Evolutionary conservation across 441 rosid species (phyloP), one percentile per base, ranked within the genome.

Genomic region (Erysimum pusillum): DNA sequence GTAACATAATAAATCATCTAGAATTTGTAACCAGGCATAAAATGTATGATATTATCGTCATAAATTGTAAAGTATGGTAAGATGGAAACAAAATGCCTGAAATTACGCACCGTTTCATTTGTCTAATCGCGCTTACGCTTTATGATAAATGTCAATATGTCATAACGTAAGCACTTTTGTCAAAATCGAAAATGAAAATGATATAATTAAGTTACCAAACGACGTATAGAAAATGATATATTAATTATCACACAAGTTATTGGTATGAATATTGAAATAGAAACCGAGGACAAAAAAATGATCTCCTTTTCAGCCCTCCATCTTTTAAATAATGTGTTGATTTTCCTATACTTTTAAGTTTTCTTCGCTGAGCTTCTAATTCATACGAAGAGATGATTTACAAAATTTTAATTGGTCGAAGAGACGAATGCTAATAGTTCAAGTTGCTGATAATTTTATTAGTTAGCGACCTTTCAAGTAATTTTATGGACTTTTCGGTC

Each of bases 61-160:
- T 35, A 63, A 46, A 56, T 44, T 35, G 38, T 56, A 39, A 38
- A 67, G 73, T 67, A 59, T 41, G 41, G 48, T 36, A 41, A 17
- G 61, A 67, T 48, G 71, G 61, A 73, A 78, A 62, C 81, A 78
- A 67, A 67, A 67, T 38, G 75, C 75, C 78, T 53, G 54, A 73
- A 67, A 67, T 54, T 67, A 53, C 62, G 78, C 34, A 46, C 70
- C 46, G 32, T 54, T 67, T 25, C 45, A 73, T 59, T 73, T 67
- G 20, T 73, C 67, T 32, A 72, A 60, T 78, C 22, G 81, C 49
- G 22, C 42, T 25, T 76, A 35, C 56, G 28, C 25, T 70, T 70
- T 57, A 11, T 48, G 53, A 28, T 57, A 32, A 66, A 18, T 72
- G 65, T 31, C 48, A 41, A 44, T 15, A 42, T 69, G 66, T 46